These are phyloP conservation scores for Plectosphaerella plurivora DNA, from an alignment of 2,329 filamentous ascomycete species.

Conservation along the genomic window DNA sequence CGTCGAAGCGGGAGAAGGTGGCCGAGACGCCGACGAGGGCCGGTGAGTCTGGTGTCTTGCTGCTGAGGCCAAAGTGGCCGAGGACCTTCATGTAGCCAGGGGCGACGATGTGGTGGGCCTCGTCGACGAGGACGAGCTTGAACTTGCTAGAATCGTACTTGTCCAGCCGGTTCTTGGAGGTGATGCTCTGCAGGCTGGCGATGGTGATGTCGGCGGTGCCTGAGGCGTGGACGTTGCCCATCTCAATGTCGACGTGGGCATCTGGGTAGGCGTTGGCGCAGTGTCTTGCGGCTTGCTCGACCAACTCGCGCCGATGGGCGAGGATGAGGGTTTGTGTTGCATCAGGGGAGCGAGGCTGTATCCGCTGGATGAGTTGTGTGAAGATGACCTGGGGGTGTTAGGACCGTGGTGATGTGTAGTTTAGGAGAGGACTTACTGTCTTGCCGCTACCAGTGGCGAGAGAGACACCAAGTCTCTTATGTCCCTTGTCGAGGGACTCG, in stretches of 20 bases:
- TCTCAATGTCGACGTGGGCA: constrained; percentile 83
- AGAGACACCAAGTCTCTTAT: constrained; percentile 78
- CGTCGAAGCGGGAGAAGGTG: constrained; percentile 73
- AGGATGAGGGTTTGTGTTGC: constrained; percentile 82
- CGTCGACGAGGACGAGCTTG: constrained; percentile 91
- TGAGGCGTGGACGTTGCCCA: constrained; percentile 73
- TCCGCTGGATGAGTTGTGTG: constrained; percentile 83
- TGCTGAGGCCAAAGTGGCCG: constrained; percentile 67
- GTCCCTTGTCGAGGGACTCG: constrained; percentile 60
- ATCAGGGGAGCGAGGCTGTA: constrained; percentile 49
- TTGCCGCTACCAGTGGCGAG: constrained; percentile 87
- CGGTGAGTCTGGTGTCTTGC: constrained; percentile 40
- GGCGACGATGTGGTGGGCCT: constrained; percentile 94
- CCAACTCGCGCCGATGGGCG: constrained; percentile 86
- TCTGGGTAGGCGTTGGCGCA: constrained; percentile 76
- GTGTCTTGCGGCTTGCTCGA: constrained; percentile 88
- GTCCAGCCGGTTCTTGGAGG: constrained; percentile 66
- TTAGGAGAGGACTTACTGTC: constrained; percentile 51
- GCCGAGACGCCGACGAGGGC: constrained; percentile 88
- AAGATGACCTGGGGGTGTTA: constrained; percentile 71
- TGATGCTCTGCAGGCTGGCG: constrained; percentile 83
- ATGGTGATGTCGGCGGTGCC: constrained; percentile 88
- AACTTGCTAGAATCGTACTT: constrained; percentile 79
- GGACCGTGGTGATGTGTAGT: constrained; percentile 5
- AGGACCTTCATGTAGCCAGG: constrained; percentile 71